phyloP scores from a whole-genome alignment of 2,329 filamentous ascomycete species.

The Pezicula rhizophila region DNA sequence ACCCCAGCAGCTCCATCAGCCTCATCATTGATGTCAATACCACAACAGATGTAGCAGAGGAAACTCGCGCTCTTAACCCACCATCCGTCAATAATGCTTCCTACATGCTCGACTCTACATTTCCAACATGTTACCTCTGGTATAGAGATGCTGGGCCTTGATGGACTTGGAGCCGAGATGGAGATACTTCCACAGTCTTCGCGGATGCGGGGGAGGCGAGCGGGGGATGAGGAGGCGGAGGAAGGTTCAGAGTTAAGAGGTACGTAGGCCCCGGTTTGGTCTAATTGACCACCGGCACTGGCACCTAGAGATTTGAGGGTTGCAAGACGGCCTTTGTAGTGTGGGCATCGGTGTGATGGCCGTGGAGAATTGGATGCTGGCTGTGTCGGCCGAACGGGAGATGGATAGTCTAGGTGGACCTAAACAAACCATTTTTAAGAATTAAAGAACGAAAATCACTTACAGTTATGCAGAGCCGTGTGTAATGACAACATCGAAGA shows the following conservation, averaged over 20 bases:
- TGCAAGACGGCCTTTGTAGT: conserved; percentile 5
- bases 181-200: not conserved
- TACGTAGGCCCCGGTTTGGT: not conserved
- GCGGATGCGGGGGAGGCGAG: too few relatives aligned
- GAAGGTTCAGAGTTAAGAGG: not conserved
- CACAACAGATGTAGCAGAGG: conserved; percentile 22
- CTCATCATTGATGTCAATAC: conserved; percentile 17
- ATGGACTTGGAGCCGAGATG: not conserved
- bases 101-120: conserved; percentile 15
- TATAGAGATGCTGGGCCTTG: not conserved
- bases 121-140: conserved; percentile 18
- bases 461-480: not conserved
- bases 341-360: conserved; percentile 5
- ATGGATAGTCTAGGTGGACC: conserved; percentile 6
- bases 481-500: not conserved
- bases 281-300: not conserved
- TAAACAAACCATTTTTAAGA: conserved; percentile 9
- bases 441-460: conserved; percentile 3
- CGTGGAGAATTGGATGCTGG: not conserved
- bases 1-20: not conserved
- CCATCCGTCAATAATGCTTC: conserved; percentile 17
- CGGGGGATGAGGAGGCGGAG: not conserved
- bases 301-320: conserved; percentile 1
- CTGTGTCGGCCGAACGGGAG: not conserved
- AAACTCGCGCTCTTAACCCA: conserved; percentile 12